phyloP scores from a whole-genome alignment of 2,329 filamentous ascomycete species.

The Colletotrichum destructivum region DNA sequence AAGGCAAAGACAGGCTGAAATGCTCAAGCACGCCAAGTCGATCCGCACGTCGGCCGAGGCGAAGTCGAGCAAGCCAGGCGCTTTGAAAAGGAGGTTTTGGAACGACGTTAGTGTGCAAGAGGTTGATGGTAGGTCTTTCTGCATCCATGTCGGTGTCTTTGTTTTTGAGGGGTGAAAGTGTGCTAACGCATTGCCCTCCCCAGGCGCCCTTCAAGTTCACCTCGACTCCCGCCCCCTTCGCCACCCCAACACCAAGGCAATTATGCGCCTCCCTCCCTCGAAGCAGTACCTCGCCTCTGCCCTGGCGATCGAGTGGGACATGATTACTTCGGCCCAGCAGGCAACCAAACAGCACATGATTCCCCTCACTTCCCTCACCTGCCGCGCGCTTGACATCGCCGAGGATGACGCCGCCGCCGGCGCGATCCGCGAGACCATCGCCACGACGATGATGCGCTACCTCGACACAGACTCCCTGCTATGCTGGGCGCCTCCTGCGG shows the following conservation, averaged over 20 bases:
- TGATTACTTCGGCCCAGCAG: constrained; percentile 85
- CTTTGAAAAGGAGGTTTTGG: constrained; percentile 85
- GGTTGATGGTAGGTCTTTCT: constrained; percentile 68
- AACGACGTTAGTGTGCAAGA: constrained; percentile 82
- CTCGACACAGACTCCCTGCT: constrained; percentile 93
- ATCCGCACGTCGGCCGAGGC: constrained; percentile 54
- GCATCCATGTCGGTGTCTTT: neutral
- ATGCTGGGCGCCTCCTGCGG: constrained; percentile 81
- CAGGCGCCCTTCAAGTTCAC: constrained; percentile 71
- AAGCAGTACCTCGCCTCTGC: constrained; percentile 89
- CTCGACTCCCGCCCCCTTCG: constrained; percentile 87
- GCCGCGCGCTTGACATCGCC: constrained; percentile 86
- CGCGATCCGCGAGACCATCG: constrained; percentile 75
- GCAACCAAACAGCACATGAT: constrained; percentile 90
- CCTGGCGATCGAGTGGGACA: constrained; percentile 94
- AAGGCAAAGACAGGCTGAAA: constrained; percentile 67
- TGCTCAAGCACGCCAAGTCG: constrained; percentile 67
- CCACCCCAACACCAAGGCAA: constrained; percentile 79
- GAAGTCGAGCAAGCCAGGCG: constrained; percentile 58
- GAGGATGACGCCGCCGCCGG: constrained; percentile 71
- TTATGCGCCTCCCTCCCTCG: constrained; percentile 79
- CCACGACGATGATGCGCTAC: constrained; percentile 83
- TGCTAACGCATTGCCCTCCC: neutral
- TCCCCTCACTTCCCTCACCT: constrained; percentile 87
- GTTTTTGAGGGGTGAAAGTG: neutral